Evolutionary conservation across 2,329 filamentous ascomycete species (phyloP), one percentile per base, ranked within the genome.

Genomic region (Phialemoniopsis sp.): DNA sequence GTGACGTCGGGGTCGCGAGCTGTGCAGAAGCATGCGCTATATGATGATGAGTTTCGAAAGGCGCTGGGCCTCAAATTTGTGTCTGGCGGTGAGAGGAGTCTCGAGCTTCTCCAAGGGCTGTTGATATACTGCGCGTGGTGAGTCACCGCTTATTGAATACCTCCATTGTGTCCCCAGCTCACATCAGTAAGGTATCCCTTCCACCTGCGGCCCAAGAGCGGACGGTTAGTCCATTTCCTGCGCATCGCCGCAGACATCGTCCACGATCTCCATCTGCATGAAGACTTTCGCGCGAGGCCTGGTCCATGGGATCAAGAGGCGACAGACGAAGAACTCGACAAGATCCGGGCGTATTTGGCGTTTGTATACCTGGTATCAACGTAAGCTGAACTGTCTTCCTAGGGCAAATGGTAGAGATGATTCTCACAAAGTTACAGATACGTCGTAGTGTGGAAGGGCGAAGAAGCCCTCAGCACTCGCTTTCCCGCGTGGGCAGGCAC

Each of bases 81-180:
- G 1, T 65, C 76, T 0, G 67, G 70, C 4, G 75, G 76, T 0
- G 76, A 82, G 58, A 68, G 73, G 41, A 76, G 66, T 12, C 42
- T 81, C 17, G 76, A 82, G 47, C 47, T 81, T 13, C 52, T 82
- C 2, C 73, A 79, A 45, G 76, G 76, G 4, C 54, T 81, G 15
- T 56, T 80, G 19, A 66, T 80, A 6, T 81, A 81, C 44, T 68
- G 73, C 36, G 62, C 68, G 14, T 82, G 78, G 78, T 80, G 55
- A 10, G 21, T 26, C 21, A n/a, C n/a, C n/a, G 21, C 6, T 26
- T 26, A 12, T 28, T 12, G 5, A 13, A 5, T 38, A 35, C 13
- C 21, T 42, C 16, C 40, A 36, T 8, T 38, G 17, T 6, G 21
- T 6, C 6, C 6, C 10, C 21, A 26, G 21, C 21, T 26, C 6